A percentile compares a stretch with the other conserved stretches of the same genome.
phyloP scores from a whole-genome alignment of 2,329 filamentous ascomycete genomes.

The Gremmenia infestans region DNA sequence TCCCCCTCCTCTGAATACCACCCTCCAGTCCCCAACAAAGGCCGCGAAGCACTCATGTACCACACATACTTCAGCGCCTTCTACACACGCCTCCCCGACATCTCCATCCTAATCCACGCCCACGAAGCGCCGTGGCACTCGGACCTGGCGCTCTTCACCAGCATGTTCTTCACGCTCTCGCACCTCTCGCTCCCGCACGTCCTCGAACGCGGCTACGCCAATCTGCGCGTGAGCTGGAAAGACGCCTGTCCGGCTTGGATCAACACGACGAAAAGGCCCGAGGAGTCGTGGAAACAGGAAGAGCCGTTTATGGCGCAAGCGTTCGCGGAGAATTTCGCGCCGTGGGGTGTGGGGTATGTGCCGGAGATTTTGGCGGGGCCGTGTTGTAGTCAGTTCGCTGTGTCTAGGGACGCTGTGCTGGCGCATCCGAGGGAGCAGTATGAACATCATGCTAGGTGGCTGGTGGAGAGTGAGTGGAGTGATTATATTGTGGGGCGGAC shows the following conservation, averaged over 20 bases:
- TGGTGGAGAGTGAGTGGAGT: conserved; percentile 46
- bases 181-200: conserved; percentile 36
- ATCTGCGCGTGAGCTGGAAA: conserved; percentile 50
- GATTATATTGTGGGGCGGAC: conserved; percentile 52
- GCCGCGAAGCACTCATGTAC: conserved; percentile 59
- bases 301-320: conserved; percentile 10
- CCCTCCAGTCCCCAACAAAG: conserved; percentile 49
- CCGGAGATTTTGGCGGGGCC: conserved; percentile 47
- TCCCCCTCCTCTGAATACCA: conserved; percentile 42
- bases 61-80: conserved; percentile 57
- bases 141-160: conserved; percentile 32
- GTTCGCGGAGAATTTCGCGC: conserved; percentile 9
- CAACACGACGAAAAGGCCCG: conserved; percentile 31
- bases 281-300: conserved; percentile 29
- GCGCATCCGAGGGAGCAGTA: conserved; percentile 47
- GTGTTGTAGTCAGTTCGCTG: conserved; percentile 62
- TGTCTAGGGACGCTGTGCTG: conserved; percentile 47
- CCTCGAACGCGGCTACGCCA: conserved; percentile 46
- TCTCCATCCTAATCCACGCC: conserved; percentile 57
- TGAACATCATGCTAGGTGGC: conserved; percentile 50
- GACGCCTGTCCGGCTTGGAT: conserved; percentile 53
- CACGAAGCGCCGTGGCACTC: conserved; percentile 42
- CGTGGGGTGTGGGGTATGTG: conserved; percentile 18
- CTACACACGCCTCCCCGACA: conserved; percentile 54
- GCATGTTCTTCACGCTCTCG: conserved; percentile 30